Conservation (phyloP, 2,329 filamentous ascomycete species). For the Hyphodiscus sp. region DNA sequence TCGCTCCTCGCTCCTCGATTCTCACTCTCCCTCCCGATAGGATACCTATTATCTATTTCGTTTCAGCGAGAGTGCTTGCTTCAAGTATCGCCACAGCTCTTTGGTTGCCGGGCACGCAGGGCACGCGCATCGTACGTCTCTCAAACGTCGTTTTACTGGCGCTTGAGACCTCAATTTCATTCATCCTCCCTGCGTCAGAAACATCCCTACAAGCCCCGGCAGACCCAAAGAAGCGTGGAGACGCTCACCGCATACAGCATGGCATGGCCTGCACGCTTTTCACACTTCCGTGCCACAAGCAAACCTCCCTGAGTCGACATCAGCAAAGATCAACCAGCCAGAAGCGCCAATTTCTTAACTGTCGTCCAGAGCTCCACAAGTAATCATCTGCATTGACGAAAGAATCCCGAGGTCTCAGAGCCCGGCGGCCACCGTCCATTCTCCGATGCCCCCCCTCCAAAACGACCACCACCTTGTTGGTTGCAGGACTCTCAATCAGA, state of each 20-base stretch:
- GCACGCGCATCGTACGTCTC: not conserved
- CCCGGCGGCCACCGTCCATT: no score
- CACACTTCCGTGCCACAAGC: not conserved
- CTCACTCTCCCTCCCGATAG: not conserved
- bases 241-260: not conserved
- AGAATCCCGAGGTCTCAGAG: no score
- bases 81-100: not conserved
- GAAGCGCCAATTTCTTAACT: not conserved
- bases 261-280: not conserved
- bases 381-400: no score
- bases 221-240: constrained; percentile 8
- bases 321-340: not conserved
- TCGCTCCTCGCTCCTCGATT: not conserved
- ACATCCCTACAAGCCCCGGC: constrained; percentile 16
- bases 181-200: constrained; percentile 15
- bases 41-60: constrained; percentile 6
- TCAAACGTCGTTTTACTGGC: constrained; percentile 2
- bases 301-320: constrained; percentile 18
- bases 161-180: constrained; percentile 9
- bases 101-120: not conserved
- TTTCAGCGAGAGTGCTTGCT: constrained; percentile 12
- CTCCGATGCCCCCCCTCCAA: no score
- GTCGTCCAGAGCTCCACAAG: not conserved
- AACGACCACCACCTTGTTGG: no score
- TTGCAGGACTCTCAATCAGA: no score